phyloP scores from a whole-genome alignment of 148 eudicot species.

The Simmondsia chinensis region DNA sequence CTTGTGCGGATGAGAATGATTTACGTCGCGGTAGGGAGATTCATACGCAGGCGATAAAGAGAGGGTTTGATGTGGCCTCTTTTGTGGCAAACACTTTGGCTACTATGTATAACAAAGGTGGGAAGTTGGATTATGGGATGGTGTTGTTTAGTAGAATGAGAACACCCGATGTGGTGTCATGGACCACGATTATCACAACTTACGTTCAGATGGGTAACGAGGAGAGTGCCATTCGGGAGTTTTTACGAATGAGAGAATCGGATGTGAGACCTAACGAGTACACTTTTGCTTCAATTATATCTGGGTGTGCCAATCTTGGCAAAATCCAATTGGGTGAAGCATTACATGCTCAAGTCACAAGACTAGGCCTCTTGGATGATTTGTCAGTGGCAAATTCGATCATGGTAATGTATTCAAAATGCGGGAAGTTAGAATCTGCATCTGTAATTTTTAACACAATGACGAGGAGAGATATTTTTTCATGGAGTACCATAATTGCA shows the following conservation, averaged over 20 bases:
- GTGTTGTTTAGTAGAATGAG: slow-evolving; percentile 57
- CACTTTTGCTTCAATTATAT: slow-evolving; percentile 69
- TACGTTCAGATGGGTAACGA: slow-evolving; percentile 67
- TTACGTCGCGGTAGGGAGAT: slow-evolving; percentile 64
- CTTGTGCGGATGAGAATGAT: slow-evolving; percentile 55
- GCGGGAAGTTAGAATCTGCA: slow-evolving; percentile 42
- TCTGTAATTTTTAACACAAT: slow-evolving; percentile 39
- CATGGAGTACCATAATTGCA: slow-evolving; percentile 83
- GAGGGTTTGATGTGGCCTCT: slow-evolving; percentile 41
- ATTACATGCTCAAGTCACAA: slow-evolving; percentile 55
- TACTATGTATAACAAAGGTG: slow-evolving; percentile 78
- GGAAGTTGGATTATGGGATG: slow-evolving; percentile 68
- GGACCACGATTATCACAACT: slow-evolving; percentile 66
- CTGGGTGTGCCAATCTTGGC: slow-evolving; percentile 50
- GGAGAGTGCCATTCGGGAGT: slow-evolving; percentile 36
- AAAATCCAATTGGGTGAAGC: slow-evolving; percentile 51
- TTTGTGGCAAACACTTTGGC: slow-evolving; percentile 75
- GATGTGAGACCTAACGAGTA: slow-evolving; percentile 60
- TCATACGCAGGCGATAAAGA: slow-evolving; percentile 58
- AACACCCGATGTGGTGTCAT: slow-evolving; percentile 69
- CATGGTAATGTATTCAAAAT: slow-evolving; percentile 69
- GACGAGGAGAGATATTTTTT: slow-evolving; percentile 53
- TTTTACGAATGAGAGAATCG: slow-evolving; percentile 45
- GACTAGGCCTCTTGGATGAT: slow-evolving; percentile 31
- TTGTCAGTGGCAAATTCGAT: slow-evolving; percentile 82